Evolutionary conservation across 495 filamentous ascomycete species (phyloP), one percentile per base, ranked within the genome.

Genomic region (Penicillium herquei): DNA sequence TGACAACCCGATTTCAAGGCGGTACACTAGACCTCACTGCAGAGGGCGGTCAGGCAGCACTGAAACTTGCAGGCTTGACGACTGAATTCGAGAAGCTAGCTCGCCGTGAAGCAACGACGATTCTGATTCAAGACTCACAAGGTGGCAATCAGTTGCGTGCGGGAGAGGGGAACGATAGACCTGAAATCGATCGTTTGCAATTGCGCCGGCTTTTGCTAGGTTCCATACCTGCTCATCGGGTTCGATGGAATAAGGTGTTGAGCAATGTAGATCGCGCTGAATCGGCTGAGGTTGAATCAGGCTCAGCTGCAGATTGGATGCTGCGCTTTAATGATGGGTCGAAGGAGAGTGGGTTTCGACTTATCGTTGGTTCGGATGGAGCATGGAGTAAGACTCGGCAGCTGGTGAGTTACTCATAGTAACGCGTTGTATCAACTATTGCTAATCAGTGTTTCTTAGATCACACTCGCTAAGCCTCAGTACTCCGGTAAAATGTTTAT

Each of bases 21-120:
- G 82, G 82, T 42, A 79, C 73, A 0, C 72, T 86, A 9, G 84
- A 86, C 51, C 66, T 87, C 12, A 81, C 85, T 55, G 58, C 57
- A 5, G 61, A 65, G 1, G 77, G 75, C 17, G 84, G 83, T 11
- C 72, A 81, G 12, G 57, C 66, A 5, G 82, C 81, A 16, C 56
- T 87, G 43, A 66, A 76, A 42, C 67, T 70, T n/a, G 78, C 77
- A 26, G 74, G 76, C 26, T 70, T 87, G 33, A 75, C 67, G 40
- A 70, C 74, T 6, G 54, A 75, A 21, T 84, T 83, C 62, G 45
- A 73, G 17, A 55, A 58, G 26, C 42, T 72, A 7, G 73, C 76
- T 1, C 73, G 75, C 10, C 71, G 67, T 45, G 77, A 78, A 37
- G 71, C 70, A 46, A 49, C 39, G 13, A 57, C 41, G 0, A 46